Percentiles rank a stretch among this genome's conserved stretches.
These are phyloP conservation scores for Geotrichum siamense DNA, from an alignment of 1,139 yeast species.

Conservation along the genomic window DNA sequence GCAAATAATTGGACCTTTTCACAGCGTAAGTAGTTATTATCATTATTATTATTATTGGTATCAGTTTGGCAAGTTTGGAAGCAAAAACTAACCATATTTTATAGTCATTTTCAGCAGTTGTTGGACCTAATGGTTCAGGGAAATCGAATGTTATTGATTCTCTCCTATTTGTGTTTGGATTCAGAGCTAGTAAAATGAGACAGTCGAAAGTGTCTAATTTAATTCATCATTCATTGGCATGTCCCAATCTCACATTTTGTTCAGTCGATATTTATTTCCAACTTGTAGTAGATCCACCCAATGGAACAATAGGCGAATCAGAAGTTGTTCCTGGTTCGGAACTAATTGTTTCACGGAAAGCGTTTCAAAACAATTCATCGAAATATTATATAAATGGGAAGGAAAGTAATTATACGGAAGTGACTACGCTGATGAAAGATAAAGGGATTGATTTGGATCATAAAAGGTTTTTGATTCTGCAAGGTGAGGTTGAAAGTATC, in stretches of 20 bases:
- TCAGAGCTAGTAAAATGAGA: conserved; percentile 93
- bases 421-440: conserved; percentile 63
- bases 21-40: conserved; percentile 34
- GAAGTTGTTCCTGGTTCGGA: conserved; percentile 47
- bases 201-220: conserved; percentile 87
- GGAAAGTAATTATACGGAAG: conserved; percentile 69
- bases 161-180: conserved; percentile 91
- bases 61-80: conserved; percentile 12
- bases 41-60: not conserved
- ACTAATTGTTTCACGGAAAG: conserved; percentile 71
- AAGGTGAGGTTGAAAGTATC: conserved; percentile 97
- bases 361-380: conserved; percentile 68
- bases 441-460: conserved; percentile 94
- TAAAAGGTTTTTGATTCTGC: conserved; percentile 85
- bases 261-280: conserved; percentile 91
- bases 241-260: conserved; percentile 63
- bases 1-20: conserved; percentile 94
- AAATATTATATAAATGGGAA: conserved; percentile 68
- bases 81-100: not conserved
- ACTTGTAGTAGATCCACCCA: conserved; percentile 61
- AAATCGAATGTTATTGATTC: conserved; percentile 97
- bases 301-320: conserved; percentile 31
- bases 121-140: conserved; percentile 99
- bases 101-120: conserved; percentile 89
- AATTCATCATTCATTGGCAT: conserved; percentile 72